Conservation (phyloP, 768 basidiomycete genomes). For the Macrolepiota albuminosa region DNA sequence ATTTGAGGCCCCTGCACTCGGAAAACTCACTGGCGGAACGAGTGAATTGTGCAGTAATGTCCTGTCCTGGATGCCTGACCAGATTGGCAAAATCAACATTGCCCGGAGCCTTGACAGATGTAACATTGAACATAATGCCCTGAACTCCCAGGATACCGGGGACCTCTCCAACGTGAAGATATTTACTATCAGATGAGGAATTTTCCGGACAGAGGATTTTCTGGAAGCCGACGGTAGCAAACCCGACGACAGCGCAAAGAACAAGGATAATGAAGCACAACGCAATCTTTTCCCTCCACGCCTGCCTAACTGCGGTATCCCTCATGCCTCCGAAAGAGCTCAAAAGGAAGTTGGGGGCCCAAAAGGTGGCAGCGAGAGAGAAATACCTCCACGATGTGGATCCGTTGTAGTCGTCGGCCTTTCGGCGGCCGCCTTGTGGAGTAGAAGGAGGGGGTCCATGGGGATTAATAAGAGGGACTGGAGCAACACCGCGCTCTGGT, state of each 20-base stretch:
- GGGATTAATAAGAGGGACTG: constrained; percentile 91
- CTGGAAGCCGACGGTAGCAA: constrained; percentile 92
- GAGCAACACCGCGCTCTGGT: constrained; percentile 92
- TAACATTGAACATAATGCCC: constrained; percentile 75
- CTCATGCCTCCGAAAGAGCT: constrained; percentile 72
- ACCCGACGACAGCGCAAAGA: constrained; percentile 78
- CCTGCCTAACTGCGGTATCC: constrained; percentile 74
- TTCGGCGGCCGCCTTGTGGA: constrained; percentile 23
- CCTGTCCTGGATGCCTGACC: constrained; percentile 64
- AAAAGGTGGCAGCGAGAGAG: constrained; percentile 78
- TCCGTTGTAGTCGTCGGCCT: constrained; percentile 35
- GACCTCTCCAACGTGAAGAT: constrained; percentile 50
- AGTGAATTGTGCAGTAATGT: constrained; percentile 84
- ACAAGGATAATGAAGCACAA: constrained; percentile 83
- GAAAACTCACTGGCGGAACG: constrained; percentile 64
- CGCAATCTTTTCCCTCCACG: constrained; percentile 97
- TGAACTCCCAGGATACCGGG: constrained; percentile 68
- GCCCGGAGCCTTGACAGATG: constrained; percentile 43
- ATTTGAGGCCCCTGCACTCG: constrained; percentile 56
- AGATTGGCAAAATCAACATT: constrained; percentile 58
- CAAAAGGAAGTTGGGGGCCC: constrained; percentile 82
- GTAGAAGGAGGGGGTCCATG: constrained; percentile 39
- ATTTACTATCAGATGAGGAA: constrained; percentile 37
- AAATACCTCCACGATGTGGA: constrained; percentile 76
- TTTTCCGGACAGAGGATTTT: constrained; percentile 81